Evolutionary conservation across 495 filamentous ascomycete genomes (phyloP).

Genomic region (Penicillium antarcticum): DNA sequence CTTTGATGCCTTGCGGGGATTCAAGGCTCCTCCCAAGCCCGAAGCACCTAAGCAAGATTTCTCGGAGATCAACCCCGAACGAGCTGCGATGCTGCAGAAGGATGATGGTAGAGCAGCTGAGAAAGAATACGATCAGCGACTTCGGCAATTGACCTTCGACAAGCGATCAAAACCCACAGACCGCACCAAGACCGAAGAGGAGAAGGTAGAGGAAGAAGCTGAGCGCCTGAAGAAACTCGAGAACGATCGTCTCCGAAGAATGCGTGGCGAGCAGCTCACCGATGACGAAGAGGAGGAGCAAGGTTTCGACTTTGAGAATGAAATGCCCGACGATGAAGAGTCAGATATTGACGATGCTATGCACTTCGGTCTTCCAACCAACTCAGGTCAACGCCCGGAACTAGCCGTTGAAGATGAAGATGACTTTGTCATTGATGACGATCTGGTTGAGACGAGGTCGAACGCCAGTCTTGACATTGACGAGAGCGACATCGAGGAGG

Average conservation of each 20-base stretch:
- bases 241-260: constrained; percentile 58
- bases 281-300: constrained; percentile 47
- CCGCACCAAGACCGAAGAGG: constrained; percentile 86
- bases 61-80: constrained; percentile 57
- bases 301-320: constrained; percentile 42
- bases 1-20: constrained; percentile 63
- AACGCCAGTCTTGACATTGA: constrained; percentile 52
- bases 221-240: constrained; percentile 74
- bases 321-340: constrained; percentile 33
- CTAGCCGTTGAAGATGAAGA: constrained; percentile 81
- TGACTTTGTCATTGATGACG: constrained; percentile 85
- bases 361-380: constrained; percentile 49
- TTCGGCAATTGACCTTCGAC: constrained; percentile 79
- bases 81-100: constrained; percentile 55
- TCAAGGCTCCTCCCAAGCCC: constrained; percentile 38
- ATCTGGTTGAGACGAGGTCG: constrained; percentile 61
- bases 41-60: constrained; percentile 40
- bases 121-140: constrained; percentile 77
- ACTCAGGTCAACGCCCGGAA: constrained; percentile 31
- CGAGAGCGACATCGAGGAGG: constrained; percentile 53
- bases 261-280: constrained; percentile 40
- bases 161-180: constrained; percentile 79
- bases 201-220: constrained; percentile 73
- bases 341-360: constrained; percentile 49
- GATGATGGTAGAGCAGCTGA: constrained; percentile 62